A percentile compares a stretch with the other conserved stretches of the same genome.
Conservation (phyloP, 345 rosid species). For the Physaria fendleri region DNA sequence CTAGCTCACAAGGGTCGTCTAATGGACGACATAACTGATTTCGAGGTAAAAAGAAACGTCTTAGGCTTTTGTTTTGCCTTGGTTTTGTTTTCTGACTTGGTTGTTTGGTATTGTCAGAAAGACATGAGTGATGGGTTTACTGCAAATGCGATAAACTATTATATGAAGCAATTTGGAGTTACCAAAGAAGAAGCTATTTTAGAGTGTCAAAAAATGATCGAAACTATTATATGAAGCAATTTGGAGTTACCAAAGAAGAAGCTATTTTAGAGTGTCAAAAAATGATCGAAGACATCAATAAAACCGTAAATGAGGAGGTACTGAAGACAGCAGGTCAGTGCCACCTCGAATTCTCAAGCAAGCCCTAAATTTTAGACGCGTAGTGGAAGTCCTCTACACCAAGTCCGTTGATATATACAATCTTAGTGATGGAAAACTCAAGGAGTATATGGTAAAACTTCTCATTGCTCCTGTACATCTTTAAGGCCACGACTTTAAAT, state of each 20-base stretch:
- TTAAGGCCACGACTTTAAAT: background rate
- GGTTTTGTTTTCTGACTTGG: background rate
- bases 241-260: no score
- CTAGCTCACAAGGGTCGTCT: slow-evolving; percentile 9
- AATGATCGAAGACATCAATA: background rate
- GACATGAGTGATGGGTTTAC: slow-evolving; percentile 21
- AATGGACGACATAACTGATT: slow-evolving; percentile 6
- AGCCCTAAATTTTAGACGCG: background rate
- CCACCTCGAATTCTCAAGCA: background rate
- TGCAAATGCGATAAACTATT: slow-evolving; percentile 8
- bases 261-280: background rate
- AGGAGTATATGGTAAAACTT: slow-evolving; percentile 1
- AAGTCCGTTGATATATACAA: background rate
- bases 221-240: no score
- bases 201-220: no score
- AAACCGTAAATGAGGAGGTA: slow-evolving; percentile 7
- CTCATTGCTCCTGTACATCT: background rate
- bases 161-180: slow-evolving; percentile 8
- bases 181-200: slow-evolving; percentile 7
- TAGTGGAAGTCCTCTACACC: background rate
- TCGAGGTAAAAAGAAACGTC: background rate
- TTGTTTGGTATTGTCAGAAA: slow-evolving; percentile 3
- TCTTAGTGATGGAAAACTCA: background rate
- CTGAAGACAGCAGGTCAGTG: background rate
- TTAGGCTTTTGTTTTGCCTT: background rate